Base-by-base conservation (phyloP, 768 basidiomycete species). In the Trametes cingulata region DNA sequence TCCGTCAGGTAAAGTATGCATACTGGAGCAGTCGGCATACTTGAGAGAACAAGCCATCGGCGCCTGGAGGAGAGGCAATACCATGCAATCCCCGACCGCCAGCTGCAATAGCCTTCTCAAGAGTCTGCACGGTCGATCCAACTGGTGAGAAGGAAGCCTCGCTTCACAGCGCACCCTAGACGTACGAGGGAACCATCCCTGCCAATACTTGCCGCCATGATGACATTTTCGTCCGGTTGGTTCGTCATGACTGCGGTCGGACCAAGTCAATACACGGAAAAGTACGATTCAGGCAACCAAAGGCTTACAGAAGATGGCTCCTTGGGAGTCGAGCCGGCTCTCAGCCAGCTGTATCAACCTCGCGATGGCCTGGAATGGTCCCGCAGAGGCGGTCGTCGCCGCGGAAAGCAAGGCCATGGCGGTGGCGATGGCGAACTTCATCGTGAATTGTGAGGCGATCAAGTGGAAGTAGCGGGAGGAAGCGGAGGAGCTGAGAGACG, bases 241-340 rank as follows among this genome's bases (percentile, higher is more conserved):
- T 83, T 83, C 33, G 80, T 80, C 33, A 82, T 78, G 66, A 82
- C 81, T 83, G 45, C 13, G 10, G 22, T n/a, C 25, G 19, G 6
- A 15, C 17, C 29, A 17, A 48, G 47, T 25, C n/a, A 15, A 0
- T 12, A 6, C 13, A 2, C 6, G n/a, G 40, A 6, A 4, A 19
- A 14, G 27, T 3, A 13, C 2, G 6, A 4, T 3, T 19, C 8
- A 2, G 17, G 19, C 29, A 12, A 3, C 29, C 15, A 15, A 1
- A 6, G 12, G 33, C 56, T 50, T 40, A 57, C 56, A 57, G 47
- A 41, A 57, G 9, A 43, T 37, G 2, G 56, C 56, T 6, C 56
- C 56, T 10, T 48, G 36, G 19, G 56, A 8, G 25, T 57, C 47
- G 15, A 51, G 17, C 3, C 17, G 36, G 4, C 47, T 50, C 25